Conservation (phyloP, 2,329 filamentous ascomycete genomes). For the Escovopsis sp. region DNA sequence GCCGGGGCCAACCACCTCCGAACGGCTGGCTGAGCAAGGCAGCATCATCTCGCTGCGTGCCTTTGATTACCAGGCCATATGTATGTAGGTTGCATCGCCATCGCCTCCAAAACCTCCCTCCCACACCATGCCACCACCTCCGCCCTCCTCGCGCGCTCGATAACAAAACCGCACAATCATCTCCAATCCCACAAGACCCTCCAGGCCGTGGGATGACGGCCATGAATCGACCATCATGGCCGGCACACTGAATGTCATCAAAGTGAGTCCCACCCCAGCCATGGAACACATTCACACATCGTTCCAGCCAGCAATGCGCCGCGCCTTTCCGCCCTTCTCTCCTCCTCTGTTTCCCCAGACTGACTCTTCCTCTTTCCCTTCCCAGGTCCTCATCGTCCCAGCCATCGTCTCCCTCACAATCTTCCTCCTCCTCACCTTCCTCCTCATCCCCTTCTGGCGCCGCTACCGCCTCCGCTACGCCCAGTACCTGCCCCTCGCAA, state of each 20-base stretch:
- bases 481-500: conserved; percentile 51
- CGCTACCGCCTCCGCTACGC: conserved; percentile 56
- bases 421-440: conserved; percentile 51
- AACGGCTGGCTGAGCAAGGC: too few relatives aligned
- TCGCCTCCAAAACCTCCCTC: too few relatives aligned
- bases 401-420: conserved; percentile 55
- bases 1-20: too few relatives aligned
- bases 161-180: too few relatives aligned
- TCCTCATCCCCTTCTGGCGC: conserved; percentile 53
- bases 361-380: conserved; percentile 8
- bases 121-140: too few relatives aligned
- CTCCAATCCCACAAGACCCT: too few relatives aligned
- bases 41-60: too few relatives aligned
- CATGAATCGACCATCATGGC: conserved; percentile 14
- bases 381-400: conserved; percentile 54
- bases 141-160: too few relatives aligned
- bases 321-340: too few relatives aligned
- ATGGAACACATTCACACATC: not conserved
- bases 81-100: too few relatives aligned
- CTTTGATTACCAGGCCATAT: too few relatives aligned
- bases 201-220: too few relatives aligned
- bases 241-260: conserved; percentile 20
- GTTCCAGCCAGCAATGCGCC: not conserved
- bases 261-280: conserved; percentile 12
- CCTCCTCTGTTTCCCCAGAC: not conserved